These are phyloP conservation scores for Saccharum spontaneum DNA, from an alignment of 176 grass and related monocot genomes.

Conservation along the genomic window DNA sequence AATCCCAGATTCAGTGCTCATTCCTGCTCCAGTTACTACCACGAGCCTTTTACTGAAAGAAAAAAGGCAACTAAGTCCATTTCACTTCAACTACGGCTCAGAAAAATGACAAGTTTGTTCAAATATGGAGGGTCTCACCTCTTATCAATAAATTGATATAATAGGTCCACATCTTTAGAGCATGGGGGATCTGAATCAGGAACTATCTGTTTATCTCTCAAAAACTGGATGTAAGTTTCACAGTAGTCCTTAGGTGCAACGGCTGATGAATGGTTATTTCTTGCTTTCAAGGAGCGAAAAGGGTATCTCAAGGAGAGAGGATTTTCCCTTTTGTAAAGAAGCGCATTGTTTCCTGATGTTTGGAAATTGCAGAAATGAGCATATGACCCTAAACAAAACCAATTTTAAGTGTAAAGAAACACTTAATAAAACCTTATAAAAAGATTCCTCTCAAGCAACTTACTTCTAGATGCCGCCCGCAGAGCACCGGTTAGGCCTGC, in stretches of 20 bases:
- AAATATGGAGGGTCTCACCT: constrained; percentile 44
- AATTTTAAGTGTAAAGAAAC: constrained; percentile 33
- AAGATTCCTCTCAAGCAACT: constrained; percentile 30
- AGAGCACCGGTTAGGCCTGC: constrained; percentile 54
- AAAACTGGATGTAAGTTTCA: constrained; percentile 53
- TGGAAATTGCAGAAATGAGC: constrained; percentile 32
- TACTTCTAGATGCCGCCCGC: constrained; percentile 46
- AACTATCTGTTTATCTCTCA: constrained; percentile 71
- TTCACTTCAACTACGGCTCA: constrained; percentile 31
- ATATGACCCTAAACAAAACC: constrained; percentile 46
- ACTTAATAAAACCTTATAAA: neutral
- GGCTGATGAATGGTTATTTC: constrained; percentile 50
- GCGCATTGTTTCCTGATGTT: constrained; percentile 25
- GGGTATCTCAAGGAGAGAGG: constrained; percentile 37
- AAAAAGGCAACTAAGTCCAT: constrained; percentile 31
- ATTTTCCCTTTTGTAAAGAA: constrained; percentile 26
- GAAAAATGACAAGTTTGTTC: constrained; percentile 16
- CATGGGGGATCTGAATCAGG: constrained; percentile 79
- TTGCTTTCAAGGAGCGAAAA: constrained; percentile 39
- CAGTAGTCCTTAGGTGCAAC: constrained; percentile 47
- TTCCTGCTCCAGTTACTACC: constrained; percentile 92
- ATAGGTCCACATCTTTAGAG: constrained; percentile 68
- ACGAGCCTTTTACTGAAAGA: constrained; percentile 74
- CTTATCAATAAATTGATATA: constrained; percentile 69
- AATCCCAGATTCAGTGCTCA: constrained; percentile 95